Percentiles rank a stretch among this genome's conserved stretches.
phyloP scores from a whole-genome alignment of 2,329 filamentous ascomycete species.

The Septoria linicola region DNA sequence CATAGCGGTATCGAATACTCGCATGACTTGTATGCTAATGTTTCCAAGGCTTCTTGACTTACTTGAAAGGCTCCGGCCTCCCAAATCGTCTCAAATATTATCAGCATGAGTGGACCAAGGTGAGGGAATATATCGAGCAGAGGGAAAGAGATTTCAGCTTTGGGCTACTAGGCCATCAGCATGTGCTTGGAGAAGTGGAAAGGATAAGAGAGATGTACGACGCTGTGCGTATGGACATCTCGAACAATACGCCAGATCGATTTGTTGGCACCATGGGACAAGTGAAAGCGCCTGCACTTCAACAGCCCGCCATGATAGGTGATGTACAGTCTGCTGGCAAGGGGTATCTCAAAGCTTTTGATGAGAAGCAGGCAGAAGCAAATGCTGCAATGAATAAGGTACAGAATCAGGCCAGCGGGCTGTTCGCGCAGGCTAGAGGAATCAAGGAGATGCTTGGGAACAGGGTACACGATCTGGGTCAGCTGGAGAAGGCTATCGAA shows the following conservation, averaged over 20 bases:
- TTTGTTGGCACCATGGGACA: slow-evolving; percentile 17
- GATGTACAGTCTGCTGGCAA: slow-evolving; percentile 3
- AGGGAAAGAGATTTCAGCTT: slow-evolving; percentile 24
- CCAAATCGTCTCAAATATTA: slow-evolving; percentile 26
- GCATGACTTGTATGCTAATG: too few species aligned
- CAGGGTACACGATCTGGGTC: slow-evolving; percentile 23
- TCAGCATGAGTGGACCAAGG: slow-evolving; percentile 27
- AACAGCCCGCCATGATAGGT: neutral
- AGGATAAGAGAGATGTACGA: slow-evolving; percentile 26
- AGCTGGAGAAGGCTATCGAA: slow-evolving; percentile 27
- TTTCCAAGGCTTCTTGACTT: slow-evolving; percentile 22
- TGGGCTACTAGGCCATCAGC: slow-evolving; percentile 2
- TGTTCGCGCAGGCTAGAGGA: slow-evolving; percentile 18
- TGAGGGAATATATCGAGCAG: slow-evolving; percentile 28
- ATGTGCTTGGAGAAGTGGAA: slow-evolving; percentile 20
- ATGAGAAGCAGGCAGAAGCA: slow-evolving; percentile 23
- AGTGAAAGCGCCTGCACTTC: neutral
- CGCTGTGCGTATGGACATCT: slow-evolving; percentile 19
- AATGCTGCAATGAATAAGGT: slow-evolving; percentile 18
- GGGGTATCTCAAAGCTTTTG: slow-evolving; percentile 6
- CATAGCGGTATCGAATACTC: too few species aligned
- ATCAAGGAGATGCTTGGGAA: slow-evolving; percentile 23
- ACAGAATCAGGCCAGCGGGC: slow-evolving; percentile 14
- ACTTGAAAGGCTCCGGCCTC: slow-evolving; percentile 27
- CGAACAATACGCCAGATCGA: slow-evolving; percentile 25